Conservation (phyloP, 805 yeast genomes). For the Zygoascus bituminiphila region DNA sequence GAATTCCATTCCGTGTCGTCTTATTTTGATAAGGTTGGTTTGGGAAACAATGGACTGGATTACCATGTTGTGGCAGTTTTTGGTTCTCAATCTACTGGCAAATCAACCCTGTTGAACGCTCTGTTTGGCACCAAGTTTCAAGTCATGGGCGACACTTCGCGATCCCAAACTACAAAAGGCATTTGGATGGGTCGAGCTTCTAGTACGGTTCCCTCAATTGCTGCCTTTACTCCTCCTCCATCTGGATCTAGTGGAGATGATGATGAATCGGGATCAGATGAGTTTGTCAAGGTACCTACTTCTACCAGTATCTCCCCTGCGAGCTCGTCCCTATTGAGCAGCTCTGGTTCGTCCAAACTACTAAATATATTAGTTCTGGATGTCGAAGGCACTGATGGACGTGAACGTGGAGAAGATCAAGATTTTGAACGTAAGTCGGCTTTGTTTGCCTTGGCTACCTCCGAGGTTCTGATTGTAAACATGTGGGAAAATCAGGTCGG, state of each 20-base stretch:
- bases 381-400: conserved; percentile 98
- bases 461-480: conserved; percentile 83
- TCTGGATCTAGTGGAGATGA: conserved; percentile 4
- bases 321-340: conserved; percentile 4
- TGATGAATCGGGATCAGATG: conserved; percentile 7
- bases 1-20: conserved; percentile 36
- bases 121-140: conserved; percentile 82
- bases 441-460: conserved; percentile 83
- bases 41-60: conserved; percentile 47
- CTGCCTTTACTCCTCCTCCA: not conserved
- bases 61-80: conserved; percentile 92
- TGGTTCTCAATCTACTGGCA: conserved; percentile 96
- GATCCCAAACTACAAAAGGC: conserved; percentile 89
- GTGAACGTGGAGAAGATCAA: conserved; percentile 97
- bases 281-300: conserved; percentile 2
- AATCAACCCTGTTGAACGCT: conserved; percentile 81
- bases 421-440: conserved; percentile 97
- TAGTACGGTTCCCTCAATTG: not conserved
- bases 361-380: conserved; percentile 70
- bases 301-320: conserved; percentile 3
- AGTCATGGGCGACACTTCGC: conserved; percentile 79
- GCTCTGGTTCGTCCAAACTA: conserved; percentile 16
- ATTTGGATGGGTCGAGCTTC: conserved; percentile 62
- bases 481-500: conserved; percentile 98
- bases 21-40: conserved; percentile 31